Evolutionary conservation across 306 rosid species (phyloP), one percentile per base, ranked within the genome.

Genomic region (Delonix regia): DNA sequence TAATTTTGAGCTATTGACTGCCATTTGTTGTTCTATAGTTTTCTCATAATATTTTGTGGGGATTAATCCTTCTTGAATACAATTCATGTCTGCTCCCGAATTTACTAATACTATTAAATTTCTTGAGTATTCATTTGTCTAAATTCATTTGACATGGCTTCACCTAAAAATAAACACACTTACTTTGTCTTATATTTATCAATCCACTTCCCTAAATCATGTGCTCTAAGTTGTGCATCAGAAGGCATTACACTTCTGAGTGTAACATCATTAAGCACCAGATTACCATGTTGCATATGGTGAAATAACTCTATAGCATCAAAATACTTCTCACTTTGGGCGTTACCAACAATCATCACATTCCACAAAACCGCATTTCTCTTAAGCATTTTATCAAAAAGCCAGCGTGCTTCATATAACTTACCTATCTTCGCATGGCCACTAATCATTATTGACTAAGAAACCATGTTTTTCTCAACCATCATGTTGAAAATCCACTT

Each of bases 381-480:
- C 63, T 62, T 72, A 2, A 62, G 38, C 71, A 62, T 75, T 30
- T 47, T n/a, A 63, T 75, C 71, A 30, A 75, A 75, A 13, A 55
- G 56, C 56, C 15, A 30, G 67, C 78, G 36, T 22, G 78, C 66
- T 56, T 56, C 68, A 39, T 74, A 44, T 44, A 74, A 38, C 19
- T 57, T 42, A 33, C 78, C 78, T 21, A 74, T 21, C 34, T 41
- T 74, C 44, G 69, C 78, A 39, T 74, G 41, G 24, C 67, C 78
- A 41, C 36, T 39, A 74, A 74, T 59, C 78, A 74, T 74, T 16
- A 69, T 57, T 18, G 78, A 71, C 76, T 69, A 74, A 8, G 53
- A 39, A 55, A 57, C 55, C 69, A 16, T 13, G 55, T 39, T 74
- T 16, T 21, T 71, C 62, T 30, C 76, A 30, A 13, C 2, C 76